Evolutionary conservation across 257 asterid genomes (phyloP).

Genomic region (Solanum paucissectum): DNA sequence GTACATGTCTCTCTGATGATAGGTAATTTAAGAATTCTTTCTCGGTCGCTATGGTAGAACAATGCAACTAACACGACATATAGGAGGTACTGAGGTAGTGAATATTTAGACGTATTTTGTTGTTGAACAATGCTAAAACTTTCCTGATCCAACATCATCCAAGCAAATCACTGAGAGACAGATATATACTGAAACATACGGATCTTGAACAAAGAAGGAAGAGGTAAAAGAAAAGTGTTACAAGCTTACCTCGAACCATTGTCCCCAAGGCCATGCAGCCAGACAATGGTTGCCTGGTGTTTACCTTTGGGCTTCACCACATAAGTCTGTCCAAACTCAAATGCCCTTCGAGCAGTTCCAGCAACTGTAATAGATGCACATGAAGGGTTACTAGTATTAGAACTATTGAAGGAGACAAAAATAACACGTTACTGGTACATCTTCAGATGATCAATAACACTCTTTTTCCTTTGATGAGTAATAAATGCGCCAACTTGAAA

Average conservation of each 20-base stretch:
- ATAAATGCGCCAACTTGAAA: background rate
- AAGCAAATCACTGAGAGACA: background rate
- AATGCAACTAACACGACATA: background rate
- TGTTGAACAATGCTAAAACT: background rate
- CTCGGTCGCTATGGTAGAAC: background rate
- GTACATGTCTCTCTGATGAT: background rate
- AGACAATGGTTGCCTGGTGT: constrained; percentile 81
- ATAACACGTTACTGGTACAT: background rate
- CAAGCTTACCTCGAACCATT: constrained; percentile 55
- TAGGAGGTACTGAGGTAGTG: background rate
- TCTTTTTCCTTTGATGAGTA: background rate
- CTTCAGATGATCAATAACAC: background rate
- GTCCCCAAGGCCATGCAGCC: constrained; percentile 93
- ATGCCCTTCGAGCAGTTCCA: constrained; percentile 40
- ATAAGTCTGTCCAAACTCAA: constrained; percentile 63
- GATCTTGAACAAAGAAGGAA: background rate
- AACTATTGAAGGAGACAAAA: background rate
- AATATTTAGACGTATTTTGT: background rate
- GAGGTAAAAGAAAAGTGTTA: background rate
- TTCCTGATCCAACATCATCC: background rate
- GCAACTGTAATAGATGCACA: constrained; percentile 30
- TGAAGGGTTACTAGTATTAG: background rate
- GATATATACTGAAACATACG: background rate
- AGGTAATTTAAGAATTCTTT: background rate
- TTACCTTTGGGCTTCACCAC: constrained; percentile 79